A percentile compares a stretch with the other conserved stretches of the same genome.
phyloP scores from a whole-genome alignment of 2,329 filamentous ascomycete genomes.

The Bipolaris oryzae region DNA sequence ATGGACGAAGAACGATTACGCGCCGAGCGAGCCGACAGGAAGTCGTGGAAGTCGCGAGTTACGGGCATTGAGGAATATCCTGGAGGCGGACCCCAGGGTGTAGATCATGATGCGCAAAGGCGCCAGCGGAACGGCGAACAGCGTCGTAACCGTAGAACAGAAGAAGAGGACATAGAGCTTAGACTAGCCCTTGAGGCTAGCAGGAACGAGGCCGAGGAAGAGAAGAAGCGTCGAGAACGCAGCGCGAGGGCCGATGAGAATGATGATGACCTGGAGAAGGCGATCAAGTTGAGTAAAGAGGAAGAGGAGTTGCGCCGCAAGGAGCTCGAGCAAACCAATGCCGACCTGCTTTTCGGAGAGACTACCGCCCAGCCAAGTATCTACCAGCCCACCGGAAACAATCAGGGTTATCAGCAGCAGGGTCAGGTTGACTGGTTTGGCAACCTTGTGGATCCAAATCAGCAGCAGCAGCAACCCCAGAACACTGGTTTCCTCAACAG shows the following conservation, averaged over 20 bases:
- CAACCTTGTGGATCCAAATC: slow-evolving; percentile 81
- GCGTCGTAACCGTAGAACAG: slow-evolving; percentile 62
- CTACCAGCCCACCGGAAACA: slow-evolving; percentile 84
- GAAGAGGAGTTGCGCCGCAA: slow-evolving; percentile 88
- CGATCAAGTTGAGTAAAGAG: slow-evolving; percentile 91
- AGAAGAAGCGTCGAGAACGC: slow-evolving; percentile 71
- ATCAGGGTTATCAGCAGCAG: slow-evolving; percentile 97
- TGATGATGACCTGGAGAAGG: slow-evolving; percentile 91
- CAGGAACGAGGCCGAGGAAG: slow-evolving; percentile 93
- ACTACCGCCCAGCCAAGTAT: slow-evolving; percentile 67
- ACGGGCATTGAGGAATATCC: slow-evolving; percentile 86
- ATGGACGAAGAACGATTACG: slow-evolving; percentile 92
- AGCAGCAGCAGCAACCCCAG: slow-evolving; percentile 62
- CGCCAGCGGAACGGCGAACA: slow-evolving; percentile 48
- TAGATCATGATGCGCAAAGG: slow-evolving; percentile 47
- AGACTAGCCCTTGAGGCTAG: slow-evolving; percentile 90
- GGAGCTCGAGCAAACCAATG: slow-evolving; percentile 86
- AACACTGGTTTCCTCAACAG: slow-evolving; percentile 71
- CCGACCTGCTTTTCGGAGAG: slow-evolving; percentile 87
- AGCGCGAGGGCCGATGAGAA: slow-evolving; percentile 56
- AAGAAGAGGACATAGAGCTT: slow-evolving; percentile 87
- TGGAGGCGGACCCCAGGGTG: slow-evolving; percentile 41
- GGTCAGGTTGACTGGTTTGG: slow-evolving; percentile 96
- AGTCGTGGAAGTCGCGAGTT: slow-evolving; percentile 95
- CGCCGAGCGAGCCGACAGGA: slow-evolving; percentile 87